Evolutionary conservation across 2,329 filamentous ascomycete genomes (phyloP).

Genomic region (Albophoma yamanashiensis): DNA sequence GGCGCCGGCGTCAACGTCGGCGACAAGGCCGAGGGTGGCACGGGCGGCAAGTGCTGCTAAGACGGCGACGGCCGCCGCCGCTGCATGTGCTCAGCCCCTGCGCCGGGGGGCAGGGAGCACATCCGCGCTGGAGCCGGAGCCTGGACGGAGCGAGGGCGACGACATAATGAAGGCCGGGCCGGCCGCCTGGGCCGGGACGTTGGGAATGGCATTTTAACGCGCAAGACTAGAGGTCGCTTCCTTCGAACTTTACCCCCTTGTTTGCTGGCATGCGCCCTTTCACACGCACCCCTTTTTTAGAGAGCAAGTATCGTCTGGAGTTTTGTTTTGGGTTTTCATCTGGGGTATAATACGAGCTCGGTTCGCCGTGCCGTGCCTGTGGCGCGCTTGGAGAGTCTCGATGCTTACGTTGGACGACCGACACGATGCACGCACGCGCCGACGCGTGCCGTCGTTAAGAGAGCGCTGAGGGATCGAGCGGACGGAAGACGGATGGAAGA

Average conservation of each 20-base stretch:
- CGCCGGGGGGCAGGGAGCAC: neutral
- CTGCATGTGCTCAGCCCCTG: neutral
- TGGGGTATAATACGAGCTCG: conserved; percentile 32
- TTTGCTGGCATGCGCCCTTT: neutral
- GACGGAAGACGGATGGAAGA: neutral
- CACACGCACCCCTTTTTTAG: conserved; percentile 10
- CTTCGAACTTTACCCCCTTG: neutral
- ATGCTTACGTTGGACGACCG: neutral
- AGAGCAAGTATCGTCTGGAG: conserved; percentile 36
- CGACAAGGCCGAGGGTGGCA: conserved; percentile 43
- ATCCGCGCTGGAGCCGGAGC: neutral
- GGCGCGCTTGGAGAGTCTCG: neutral
- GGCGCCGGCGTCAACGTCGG: conserved; percentile 58
- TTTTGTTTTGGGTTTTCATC: conserved; percentile 30
- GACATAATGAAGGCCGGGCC: conserved; percentile 4
- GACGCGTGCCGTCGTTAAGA: neutral
- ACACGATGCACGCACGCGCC: neutral
- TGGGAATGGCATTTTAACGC: neutral
- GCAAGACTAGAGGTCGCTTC: conserved; percentile 1
- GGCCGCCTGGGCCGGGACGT: neutral
- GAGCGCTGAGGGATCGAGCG: neutral
- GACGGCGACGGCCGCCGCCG: conserved; percentile 4
- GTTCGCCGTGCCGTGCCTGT: conserved; percentile 11
- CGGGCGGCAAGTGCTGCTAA: conserved; percentile 70
- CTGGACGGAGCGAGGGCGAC: neutral